These are phyloP conservation scores for Exophiala bonariae DNA, from an alignment of 2,329 filamentous ascomycete species.

Conservation along the genomic window DNA sequence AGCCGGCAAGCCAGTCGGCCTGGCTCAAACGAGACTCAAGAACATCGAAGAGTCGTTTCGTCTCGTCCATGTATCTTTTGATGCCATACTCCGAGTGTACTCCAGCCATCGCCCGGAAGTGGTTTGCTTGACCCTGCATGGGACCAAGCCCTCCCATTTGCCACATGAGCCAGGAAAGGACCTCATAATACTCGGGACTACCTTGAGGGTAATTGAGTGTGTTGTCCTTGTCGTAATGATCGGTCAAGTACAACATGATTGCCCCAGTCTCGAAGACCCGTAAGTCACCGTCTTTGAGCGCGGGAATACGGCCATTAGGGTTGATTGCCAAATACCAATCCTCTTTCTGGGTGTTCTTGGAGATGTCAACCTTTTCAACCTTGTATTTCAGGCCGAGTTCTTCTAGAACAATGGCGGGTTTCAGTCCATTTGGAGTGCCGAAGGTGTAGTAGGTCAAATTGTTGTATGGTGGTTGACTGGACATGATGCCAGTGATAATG, in stretches of 20 bases:
- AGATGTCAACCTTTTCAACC: conserved; percentile 41
- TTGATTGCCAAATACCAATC: conserved; percentile 49
- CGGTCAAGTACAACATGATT: conserved; percentile 47
- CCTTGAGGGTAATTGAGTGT: conserved; percentile 46
- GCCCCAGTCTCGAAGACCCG: conserved; percentile 48
- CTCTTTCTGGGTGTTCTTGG: conserved; percentile 46
- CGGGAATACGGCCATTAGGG: conserved; percentile 51
- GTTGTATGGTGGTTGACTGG: conserved; percentile 20
- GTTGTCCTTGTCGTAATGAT: conserved; percentile 44
- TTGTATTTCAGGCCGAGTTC: conserved; percentile 38
- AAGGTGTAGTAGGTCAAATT: conserved; percentile 19
- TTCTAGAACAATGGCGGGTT: conserved; percentile 39
- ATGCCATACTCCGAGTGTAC: conserved; percentile 47
- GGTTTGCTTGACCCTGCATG: conserved; percentile 49
- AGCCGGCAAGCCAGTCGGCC: conserved; percentile 46
- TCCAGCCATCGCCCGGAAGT: conserved; percentile 47
- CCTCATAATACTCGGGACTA: conserved; percentile 44
- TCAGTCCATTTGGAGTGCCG: conserved; percentile 32
- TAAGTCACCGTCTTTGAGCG: conserved; percentile 41
- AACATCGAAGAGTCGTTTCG: conserved; percentile 48
- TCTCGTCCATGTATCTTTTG: conserved; percentile 50
- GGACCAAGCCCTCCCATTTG: conserved; percentile 43
- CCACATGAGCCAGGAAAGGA: conserved; percentile 48
- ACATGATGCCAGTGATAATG: conserved; percentile 2
- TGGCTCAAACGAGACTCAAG: conserved; percentile 44